Percentiles rank a stretch among this genome's conserved stretches.
These are phyloP conservation scores for Gastrolobium bilobum DNA, from an alignment of 306 rosid genomes.

Conservation along the genomic window DNA sequence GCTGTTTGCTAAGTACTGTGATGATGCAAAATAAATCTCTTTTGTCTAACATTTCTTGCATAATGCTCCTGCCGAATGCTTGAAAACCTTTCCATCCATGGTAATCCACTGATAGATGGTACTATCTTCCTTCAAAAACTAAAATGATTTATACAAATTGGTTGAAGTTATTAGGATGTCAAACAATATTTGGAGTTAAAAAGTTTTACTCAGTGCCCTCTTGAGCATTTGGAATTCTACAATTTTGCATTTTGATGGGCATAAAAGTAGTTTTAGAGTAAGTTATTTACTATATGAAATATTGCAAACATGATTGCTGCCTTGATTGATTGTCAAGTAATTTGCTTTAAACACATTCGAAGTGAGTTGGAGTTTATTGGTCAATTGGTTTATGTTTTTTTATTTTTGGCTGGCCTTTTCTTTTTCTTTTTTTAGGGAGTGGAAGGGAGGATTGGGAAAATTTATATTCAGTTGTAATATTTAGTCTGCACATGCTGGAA, in stretches of 20 bases:
- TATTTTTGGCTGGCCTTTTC: neutral
- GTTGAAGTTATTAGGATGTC: neutral
- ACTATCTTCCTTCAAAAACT: neutral
- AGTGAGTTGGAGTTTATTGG: constrained; percentile 13
- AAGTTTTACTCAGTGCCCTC: neutral
- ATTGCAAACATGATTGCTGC: neutral
- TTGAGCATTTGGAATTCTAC: neutral
- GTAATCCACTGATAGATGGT: neutral
- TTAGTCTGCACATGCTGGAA: constrained; percentile 11
- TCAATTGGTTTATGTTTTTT: neutral
- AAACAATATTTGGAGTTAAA: neutral
- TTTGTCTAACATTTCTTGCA: neutral
- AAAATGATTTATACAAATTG: neutral
- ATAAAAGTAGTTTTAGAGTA: neutral
- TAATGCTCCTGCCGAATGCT: neutral
- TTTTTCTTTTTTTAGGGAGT: too few species aligned
- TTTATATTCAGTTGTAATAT: neutral
- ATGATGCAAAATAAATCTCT: neutral
- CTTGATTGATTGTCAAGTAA: neutral
- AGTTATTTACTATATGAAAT: neutral
- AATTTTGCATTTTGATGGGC: neutral
- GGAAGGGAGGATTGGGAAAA: neutral
- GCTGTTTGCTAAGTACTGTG: neutral
- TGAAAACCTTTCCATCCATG: neutral
- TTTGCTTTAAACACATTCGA: neutral